Evolutionary conservation across 2,329 filamentous ascomycete species (phyloP).

Genomic region (Fusarium sublunatum): DNA sequence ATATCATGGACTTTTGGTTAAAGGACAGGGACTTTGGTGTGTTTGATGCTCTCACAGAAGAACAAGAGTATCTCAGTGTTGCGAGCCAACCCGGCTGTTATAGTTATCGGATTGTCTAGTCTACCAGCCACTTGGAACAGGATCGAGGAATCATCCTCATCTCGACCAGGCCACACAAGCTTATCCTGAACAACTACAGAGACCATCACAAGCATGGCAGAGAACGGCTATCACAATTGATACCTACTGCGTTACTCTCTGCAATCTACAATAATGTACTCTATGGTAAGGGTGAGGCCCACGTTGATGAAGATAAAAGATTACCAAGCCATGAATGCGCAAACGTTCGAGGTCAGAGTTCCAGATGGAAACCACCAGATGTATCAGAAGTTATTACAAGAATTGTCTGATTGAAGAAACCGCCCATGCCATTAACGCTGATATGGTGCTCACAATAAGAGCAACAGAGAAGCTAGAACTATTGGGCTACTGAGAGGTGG

Average conservation of each 20-base stretch:
- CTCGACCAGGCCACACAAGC: slow-evolving; percentile 44
- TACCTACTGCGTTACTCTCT: slow-evolving; percentile 43
- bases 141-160: slow-evolving; percentile 34
- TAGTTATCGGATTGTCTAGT: slow-evolving; percentile 30
- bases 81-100: slow-evolving; percentile 14
- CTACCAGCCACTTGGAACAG: background rate
- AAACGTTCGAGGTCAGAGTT: too few species aligned
- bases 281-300: slow-evolving; percentile 43
- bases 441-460: too few species aligned
- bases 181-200: slow-evolving; percentile 38
- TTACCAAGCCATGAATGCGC: slow-evolving; percentile 42
- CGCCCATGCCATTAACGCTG: too few species aligned
- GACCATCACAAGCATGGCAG: slow-evolving; percentile 35
- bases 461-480: too few species aligned
- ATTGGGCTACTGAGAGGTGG: too few species aligned
- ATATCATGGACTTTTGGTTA: slow-evolving; percentile 7
- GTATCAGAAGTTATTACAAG: too few species aligned
- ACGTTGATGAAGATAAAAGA: slow-evolving; percentile 47
- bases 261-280: slow-evolving; percentile 42
- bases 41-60: slow-evolving; percentile 18
- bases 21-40: slow-evolving; percentile 23
- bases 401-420: too few species aligned
- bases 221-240: slow-evolving; percentile 38
- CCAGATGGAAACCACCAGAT: too few species aligned
- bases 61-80: slow-evolving; percentile 20